Conservation (phyloP, 106 monocot species). For the Allium sativum region DNA sequence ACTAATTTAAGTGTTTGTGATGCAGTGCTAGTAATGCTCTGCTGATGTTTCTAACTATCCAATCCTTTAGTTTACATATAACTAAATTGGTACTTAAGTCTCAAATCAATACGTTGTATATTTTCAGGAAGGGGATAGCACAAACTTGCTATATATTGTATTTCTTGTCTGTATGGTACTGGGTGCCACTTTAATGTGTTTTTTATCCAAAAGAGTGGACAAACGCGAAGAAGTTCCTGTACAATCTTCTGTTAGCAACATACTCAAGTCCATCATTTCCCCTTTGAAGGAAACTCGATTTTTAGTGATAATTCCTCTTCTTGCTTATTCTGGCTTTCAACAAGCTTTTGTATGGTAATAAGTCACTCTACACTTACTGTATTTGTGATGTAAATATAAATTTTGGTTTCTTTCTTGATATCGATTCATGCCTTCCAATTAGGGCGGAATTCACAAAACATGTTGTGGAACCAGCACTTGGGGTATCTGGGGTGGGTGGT, state of each 20-base stretch:
- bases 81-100: too few species aligned
- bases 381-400: neutral
- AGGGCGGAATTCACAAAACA: constrained; percentile 94
- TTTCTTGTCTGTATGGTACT: constrained; percentile 71
- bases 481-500: constrained; percentile 88
- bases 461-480: constrained; percentile 72
- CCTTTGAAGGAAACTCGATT: constrained; percentile 61
- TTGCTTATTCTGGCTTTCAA: constrained; percentile 85
- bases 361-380: neutral
- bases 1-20: too few species aligned
- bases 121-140: constrained; percentile 51
- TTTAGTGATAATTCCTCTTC: constrained; percentile 68
- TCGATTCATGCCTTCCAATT: neutral
- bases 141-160: constrained; percentile 56
- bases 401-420: constrained; percentile 4
- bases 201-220: constrained; percentile 49
- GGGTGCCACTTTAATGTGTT: constrained; percentile 68
- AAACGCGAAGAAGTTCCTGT: constrained; percentile 12
- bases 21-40: too few species aligned
- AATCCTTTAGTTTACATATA: too few species aligned
- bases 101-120: too few species aligned
- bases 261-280: constrained; percentile 46
- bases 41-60: too few species aligned
- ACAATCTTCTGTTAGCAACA: constrained; percentile 21
- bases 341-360: constrained; percentile 85